These are phyloP conservation scores for Neonectria sp. DNA, from an alignment of 2,329 filamentous ascomycete genomes.

Conservation along the genomic window DNA sequence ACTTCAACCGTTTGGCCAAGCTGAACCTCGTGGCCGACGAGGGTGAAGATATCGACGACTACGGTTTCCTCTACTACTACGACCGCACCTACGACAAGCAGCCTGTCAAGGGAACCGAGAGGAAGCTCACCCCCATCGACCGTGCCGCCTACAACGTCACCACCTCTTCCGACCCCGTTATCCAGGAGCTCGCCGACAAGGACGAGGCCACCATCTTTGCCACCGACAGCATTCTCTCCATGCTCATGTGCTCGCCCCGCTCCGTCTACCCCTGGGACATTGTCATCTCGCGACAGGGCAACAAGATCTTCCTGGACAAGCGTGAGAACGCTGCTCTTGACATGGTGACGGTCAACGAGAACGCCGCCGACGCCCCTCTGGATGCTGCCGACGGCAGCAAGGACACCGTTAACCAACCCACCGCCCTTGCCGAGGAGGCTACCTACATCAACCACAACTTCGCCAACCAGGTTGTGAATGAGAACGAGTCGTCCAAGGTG, in stretches of 20 bases:
- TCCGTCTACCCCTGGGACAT: slow-evolving; percentile 99
- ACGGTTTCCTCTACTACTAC: slow-evolving; percentile 99
- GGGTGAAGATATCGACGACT: slow-evolving; percentile 94
- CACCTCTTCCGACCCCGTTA: slow-evolving; percentile 94
- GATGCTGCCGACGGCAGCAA: slow-evolving; percentile 94
- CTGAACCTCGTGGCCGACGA: slow-evolving; percentile 95
- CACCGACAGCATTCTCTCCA: slow-evolving; percentile 96
- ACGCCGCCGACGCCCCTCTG: slow-evolving; percentile 93
- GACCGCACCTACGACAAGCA: slow-evolving; percentile 96
- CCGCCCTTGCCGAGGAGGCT: slow-evolving; percentile 93
- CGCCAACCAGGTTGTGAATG: slow-evolving; percentile 92
- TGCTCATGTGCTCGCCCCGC: slow-evolving; percentile 98
- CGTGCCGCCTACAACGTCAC: slow-evolving; percentile 98
- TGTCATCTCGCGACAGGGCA: slow-evolving; percentile 91
- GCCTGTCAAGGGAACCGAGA: slow-evolving; percentile 89
- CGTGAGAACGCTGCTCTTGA: slow-evolving; percentile 94
- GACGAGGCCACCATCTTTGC: slow-evolving; percentile 97
- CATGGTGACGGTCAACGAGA: slow-evolving; percentile 99
- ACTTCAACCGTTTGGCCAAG: slow-evolving; percentile 95
- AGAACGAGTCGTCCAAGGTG: slow-evolving; percentile 83
- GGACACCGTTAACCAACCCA: slow-evolving; percentile 95
- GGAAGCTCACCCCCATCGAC: slow-evolving; percentile 89
- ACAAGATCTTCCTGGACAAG: slow-evolving; percentile 99
- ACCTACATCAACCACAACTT: slow-evolving; percentile 99
- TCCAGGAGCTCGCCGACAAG: slow-evolving; percentile 96